Base-by-base conservation (phyloP, 1,284 basidiomycete species). In the Kalmanozyma brasiliensis region DNA sequence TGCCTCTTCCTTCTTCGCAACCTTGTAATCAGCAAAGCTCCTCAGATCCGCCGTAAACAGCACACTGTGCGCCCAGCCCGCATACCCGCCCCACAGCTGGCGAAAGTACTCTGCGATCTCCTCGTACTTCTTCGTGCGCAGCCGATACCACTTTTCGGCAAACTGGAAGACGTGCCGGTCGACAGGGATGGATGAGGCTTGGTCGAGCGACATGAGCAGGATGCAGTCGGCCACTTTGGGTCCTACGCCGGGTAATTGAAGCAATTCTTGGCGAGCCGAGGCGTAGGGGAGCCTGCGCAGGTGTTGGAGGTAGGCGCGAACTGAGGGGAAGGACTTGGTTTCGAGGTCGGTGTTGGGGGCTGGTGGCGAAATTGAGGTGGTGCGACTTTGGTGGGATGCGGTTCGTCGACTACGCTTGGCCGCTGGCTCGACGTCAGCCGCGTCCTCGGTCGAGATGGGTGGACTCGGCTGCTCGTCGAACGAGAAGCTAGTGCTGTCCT, bases 131-230 rank as follows among this genome's bases (percentile, higher is more conserved):
- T 76, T 77, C 8, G 64, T 63, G 9, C 76, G 57, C 19, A 82
- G 70, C 8, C 60, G 51, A 47, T 82, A 82, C 75, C 73, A 77
- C n/a, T 66, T 74, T 36, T 74, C 77, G 0, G 80, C 80, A 44
- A 82, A 82, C 17, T 77, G 67, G 41, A 79, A 82, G 1, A 82
- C 80, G 53, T 82, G 80, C 3, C 80, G 66, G 44, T 82, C 80
- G 8, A 82, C 80, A 1, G 80, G 80, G 29, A 82, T 82, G 45
- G 63, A 71, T 2, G 69, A 70, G 2, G 69, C 58, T 40, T 96
- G 93, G 82, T 97, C 92, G 52, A 98, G 83, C 72, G 92, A 93
- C 91, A 98, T 98, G 22, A 99, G 85, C 49, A 97, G 84, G 30
- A 98, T 86, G 79, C 96, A 99, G 80, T 82, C 80, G 7, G 79